Base-by-base conservation (phyloP, 768 basidiomycete genomes). In the Mycena polygramma region DNA sequence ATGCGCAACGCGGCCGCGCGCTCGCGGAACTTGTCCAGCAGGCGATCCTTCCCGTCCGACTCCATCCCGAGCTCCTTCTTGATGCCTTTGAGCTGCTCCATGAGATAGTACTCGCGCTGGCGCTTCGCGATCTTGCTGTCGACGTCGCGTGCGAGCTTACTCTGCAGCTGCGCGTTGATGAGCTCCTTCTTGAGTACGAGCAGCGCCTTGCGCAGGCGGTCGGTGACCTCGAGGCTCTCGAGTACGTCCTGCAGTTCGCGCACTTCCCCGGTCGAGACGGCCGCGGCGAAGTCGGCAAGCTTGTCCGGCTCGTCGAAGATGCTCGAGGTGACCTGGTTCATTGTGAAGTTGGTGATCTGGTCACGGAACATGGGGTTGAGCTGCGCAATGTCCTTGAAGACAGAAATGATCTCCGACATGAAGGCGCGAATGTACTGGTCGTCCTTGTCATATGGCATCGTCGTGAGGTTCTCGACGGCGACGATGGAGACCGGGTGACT, bases 361-460 rank as follows among this genome's bases (percentile, higher is more conserved):
- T 98, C 97, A 51, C 97, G 93, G 91, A 99, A 98, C 73, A 98
- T 90, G 2, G 96, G 96, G 80, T 98, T 97, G 51, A 98, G 88
- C 79, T 97, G 95, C 0, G 97, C 97, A 69, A 99, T 98, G 77
- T 98, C 97, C 85, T 99, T 99, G 89, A 99, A 98, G 46, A 97
- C 95, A 53, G 94, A 92, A 73, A 99, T 93, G 69, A 99, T 95
- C 81, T 99, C 97, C 51, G 92, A 92, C 90, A 96, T 97, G 81
- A 98, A 94, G 6, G 97, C 97, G 35, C 96, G 93, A 74, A 97
- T 92, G 79, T 97, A 93, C 79, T 98, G 96, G 81, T 96, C 92
- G 79, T 96, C 94, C 79, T 97, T 95, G 83, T 92, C 90, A 84
- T 92, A 97, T 0, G 95, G 90, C 70, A 92, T 89, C 7, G 94